These are phyloP conservation scores for Yarrowia sp. DNA, from an alignment of 805 yeast genomes.

Conservation along the genomic window DNA sequence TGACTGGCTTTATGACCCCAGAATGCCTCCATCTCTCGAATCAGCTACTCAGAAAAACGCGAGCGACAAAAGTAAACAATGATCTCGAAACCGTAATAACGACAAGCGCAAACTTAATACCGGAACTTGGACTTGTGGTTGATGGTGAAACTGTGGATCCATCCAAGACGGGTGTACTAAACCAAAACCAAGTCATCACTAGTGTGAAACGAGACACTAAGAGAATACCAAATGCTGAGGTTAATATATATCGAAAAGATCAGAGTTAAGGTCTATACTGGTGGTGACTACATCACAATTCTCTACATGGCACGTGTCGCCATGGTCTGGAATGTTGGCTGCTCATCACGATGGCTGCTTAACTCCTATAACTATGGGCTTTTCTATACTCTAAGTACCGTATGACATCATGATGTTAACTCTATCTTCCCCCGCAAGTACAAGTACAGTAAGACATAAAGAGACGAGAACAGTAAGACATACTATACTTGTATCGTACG, in stretches of 20 bases:
- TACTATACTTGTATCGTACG: background rate
- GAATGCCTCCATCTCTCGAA: background rate
- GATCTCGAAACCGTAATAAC: background rate
- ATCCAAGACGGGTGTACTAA: background rate
- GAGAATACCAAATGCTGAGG: background rate
- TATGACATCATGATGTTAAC: background rate
- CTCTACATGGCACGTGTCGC: too few species aligned
- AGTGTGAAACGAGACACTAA: background rate
- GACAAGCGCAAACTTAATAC: background rate
- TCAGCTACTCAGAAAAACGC: background rate
- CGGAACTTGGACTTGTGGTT: background rate
- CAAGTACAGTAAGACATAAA: background rate
- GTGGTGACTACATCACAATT: too few species aligned
- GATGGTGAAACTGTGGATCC: background rate
- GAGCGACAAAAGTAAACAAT: constrained; percentile 1
- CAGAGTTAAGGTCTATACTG: background rate
- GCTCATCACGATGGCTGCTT: background rate
- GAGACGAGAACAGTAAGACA: background rate
- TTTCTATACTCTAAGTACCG: background rate
- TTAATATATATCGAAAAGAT: background rate
- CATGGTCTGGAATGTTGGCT: background rate
- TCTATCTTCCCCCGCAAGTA: background rate
- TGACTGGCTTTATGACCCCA: background rate
- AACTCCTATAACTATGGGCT: background rate
- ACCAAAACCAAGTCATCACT: background rate